Percentiles rank a stretch among this genome's conserved stretches.
Conservation (phyloP, 108 stramenopile species). For the Cyclotella cryptica region DNA sequence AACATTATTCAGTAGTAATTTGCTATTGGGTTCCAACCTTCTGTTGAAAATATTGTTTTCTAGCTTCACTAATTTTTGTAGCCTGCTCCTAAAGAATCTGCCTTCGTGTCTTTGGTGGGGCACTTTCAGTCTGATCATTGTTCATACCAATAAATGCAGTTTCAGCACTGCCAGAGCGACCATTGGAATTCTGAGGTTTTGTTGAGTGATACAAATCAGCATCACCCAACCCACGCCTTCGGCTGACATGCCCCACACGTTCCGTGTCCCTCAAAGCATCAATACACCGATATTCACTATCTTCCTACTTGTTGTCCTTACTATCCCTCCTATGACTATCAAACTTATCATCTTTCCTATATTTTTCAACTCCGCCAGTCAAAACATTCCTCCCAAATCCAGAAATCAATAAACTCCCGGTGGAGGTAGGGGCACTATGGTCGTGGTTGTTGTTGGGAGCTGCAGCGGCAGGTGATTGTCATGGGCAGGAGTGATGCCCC, state of each 20-base stretch:
- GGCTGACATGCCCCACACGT: neutral
- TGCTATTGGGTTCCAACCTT: slow-evolving; percentile 1
- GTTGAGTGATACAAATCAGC: neutral
- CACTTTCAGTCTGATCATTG: neutral
- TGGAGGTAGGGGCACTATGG: no score
- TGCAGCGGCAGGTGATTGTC: no score
- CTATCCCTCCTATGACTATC: slow-evolving; percentile 6
- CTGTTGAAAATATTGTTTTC: slow-evolving; percentile 43
- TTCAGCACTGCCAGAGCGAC: neutral
- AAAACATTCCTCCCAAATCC: slow-evolving; percentile 63
- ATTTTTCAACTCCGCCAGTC: slow-evolving; percentile 29
- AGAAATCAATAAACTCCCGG: slow-evolving; percentile 71
- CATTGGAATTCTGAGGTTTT: neutral
- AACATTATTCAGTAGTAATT: neutral
- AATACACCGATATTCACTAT: neutral
- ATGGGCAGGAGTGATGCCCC: no score
- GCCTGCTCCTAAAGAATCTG: slow-evolving; percentile 47
- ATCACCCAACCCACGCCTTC: neutral
- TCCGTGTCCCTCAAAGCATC: slow-evolving; percentile 28
- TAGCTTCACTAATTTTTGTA: slow-evolving; percentile 39
- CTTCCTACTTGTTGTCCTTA: neutral
- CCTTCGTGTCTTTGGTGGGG: slow-evolving; percentile 4
- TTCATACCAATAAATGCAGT: neutral
- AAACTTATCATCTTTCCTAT: neutral
- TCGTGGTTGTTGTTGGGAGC: no score